Evolutionary conservation across 2,329 filamentous ascomycete genomes (phyloP), one percentile per base, ranked within the genome.

Genomic region (Cadophora sp.): DNA sequence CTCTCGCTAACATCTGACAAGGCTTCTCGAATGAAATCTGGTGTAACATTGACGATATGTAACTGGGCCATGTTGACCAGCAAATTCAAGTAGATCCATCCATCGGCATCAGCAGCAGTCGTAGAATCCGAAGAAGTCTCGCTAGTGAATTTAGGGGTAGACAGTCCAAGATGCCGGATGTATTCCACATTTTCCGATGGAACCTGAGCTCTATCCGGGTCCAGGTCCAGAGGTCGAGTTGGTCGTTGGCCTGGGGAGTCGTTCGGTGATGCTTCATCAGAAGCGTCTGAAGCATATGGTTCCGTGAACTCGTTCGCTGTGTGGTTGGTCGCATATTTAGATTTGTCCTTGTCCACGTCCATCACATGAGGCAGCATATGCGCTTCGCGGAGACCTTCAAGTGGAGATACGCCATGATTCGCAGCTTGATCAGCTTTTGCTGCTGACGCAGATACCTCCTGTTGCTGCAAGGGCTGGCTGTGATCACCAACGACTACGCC

Each of bases 1-100:
- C 91, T 92, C 24, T 86, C 85, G 74, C 92, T 95, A 72, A 89
- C 86, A 61, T 91, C 88, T 0, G 83, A 81, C 1, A 97, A 84
- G 0, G 93, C 91, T 43, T 87, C 86, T 67, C 91, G 89, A 48
- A 96, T 89, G 74, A 95, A 95, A 31, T 91, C 88, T 0, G 90
- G 85, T 0, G 93, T 94, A 1, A 97, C 92, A 68, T 93, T 94
- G 73, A 96, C 85, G 0, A 94, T 95, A 74, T 97, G 93, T 22
- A 97, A 81, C 79, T 97, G 93, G 0, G 93, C 93, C 83, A 97
- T 86, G 75, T 91, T 94, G 76, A 90, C 89, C 1, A 97, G 83
- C 0, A 97, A 80, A 73, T 96, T 96, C 7, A 96, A 81, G 73
- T 94, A 95, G 0, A 95, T 88, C 92, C 92, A 96, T 4, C 92